phyloP scores from a whole-genome alignment of 169 alveolate genomes.

The Eimeria tenella region DNA sequence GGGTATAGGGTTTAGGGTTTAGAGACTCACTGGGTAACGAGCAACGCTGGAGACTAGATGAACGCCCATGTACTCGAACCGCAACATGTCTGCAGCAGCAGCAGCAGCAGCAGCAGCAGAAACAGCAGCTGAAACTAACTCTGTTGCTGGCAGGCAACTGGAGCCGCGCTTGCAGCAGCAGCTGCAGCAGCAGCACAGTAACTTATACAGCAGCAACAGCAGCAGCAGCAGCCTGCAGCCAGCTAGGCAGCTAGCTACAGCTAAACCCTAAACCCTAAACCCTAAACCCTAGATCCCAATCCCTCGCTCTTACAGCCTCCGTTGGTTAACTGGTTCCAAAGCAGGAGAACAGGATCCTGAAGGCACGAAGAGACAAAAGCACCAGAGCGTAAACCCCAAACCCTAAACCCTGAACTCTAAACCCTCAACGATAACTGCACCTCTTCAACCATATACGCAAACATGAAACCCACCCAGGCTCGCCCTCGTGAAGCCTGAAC shows the following conservation, averaged over 20 bases:
- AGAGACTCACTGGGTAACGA: not conserved
- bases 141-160: conserved; percentile 10
- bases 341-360: conserved; percentile 14
- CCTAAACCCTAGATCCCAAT: not conserved
- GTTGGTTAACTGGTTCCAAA: not conserved
- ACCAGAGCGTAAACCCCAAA: conserved; percentile 21
- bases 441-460: not conserved
- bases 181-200: not conserved
- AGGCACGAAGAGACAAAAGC: not conserved
- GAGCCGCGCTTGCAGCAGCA: not conserved
- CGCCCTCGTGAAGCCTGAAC: too few relatives aligned
- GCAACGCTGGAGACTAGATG: not conserved
- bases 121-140: not conserved
- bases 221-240: not conserved
- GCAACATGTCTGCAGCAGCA: not conserved
- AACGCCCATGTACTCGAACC: conserved; percentile 25
- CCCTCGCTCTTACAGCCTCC: not conserved
- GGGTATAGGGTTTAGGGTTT: not conserved
- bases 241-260: not conserved
- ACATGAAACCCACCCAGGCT: not conserved
- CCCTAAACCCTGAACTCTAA: not conserved
- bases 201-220: not conserved
- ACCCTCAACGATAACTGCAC: not conserved
- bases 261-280: conserved; percentile 22
- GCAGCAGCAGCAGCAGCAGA: conserved; percentile 1